A percentile compares a stretch with the other conserved stretches of the same genome.
Evolutionary conservation across 2,329 filamentous ascomycete genomes (phyloP).

Genomic region (Bipolaris gigantea): DNA sequence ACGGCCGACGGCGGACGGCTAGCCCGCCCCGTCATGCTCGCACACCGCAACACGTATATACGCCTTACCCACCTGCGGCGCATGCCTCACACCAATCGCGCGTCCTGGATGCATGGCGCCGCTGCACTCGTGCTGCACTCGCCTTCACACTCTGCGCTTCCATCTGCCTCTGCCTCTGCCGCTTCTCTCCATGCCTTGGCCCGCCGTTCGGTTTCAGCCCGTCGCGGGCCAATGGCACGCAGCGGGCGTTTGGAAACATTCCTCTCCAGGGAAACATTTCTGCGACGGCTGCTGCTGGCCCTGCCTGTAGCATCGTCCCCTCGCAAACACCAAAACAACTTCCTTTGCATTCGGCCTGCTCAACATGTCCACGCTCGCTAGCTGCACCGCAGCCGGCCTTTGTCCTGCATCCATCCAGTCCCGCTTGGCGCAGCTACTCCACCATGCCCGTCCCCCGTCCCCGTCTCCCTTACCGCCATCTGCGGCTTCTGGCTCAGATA

Average conservation of each 20-base stretch:
- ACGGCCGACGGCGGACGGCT: too few relatives aligned
- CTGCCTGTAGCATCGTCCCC: too few relatives aligned
- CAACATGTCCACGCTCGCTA: not conserved
- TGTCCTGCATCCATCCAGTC: not conserved
- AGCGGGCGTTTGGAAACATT: not conserved
- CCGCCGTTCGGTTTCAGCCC: not conserved
- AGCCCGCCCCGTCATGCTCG: conserved; percentile 21
- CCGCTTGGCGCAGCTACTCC: not conserved
- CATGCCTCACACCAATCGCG: not conserved
- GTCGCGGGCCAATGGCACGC: not conserved
- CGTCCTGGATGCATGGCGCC: not conserved
- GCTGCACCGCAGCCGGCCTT: not conserved
- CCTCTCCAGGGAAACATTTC: not conserved
- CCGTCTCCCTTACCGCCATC: not conserved
- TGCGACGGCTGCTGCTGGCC: not conserved
- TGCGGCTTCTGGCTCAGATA: conserved; percentile 6
- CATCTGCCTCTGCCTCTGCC: too few relatives aligned
- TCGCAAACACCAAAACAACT: too few relatives aligned
- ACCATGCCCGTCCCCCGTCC: not conserved
- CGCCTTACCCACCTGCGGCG: conserved; percentile 12
- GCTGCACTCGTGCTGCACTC: conserved; percentile 1
- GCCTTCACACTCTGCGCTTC: not conserved
- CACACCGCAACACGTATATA: conserved; percentile 31
- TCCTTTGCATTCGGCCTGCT: not conserved
- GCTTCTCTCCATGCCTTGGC: not conserved